phyloP scores from a whole-genome alignment of 2,329 filamentous ascomycete genomes.

The Eutypella sp. region DNA sequence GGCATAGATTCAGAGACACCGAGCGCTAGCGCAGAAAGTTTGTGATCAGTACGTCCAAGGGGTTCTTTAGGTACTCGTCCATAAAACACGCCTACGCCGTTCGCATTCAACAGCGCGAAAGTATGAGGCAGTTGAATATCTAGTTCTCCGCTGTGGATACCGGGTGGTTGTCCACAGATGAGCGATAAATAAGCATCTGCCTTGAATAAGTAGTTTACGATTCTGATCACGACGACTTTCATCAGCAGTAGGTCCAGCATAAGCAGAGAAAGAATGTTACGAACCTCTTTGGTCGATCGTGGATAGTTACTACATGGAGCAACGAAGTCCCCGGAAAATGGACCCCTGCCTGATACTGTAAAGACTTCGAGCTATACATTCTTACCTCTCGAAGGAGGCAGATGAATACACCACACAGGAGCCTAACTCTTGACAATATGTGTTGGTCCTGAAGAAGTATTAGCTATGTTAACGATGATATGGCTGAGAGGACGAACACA shows the following conservation, averaged over 20 bases:
- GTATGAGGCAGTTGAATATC: conserved; percentile 1
- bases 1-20: background rate
- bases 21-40: background rate
- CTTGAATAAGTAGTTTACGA: conserved; percentile 2
- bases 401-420: conserved; percentile 1
- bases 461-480: background rate
- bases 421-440: background rate
- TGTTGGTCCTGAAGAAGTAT: background rate
- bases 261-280: background rate
- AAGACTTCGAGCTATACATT: background rate
- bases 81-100: background rate
- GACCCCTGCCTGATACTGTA: background rate
- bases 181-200: conserved; percentile 1
- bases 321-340: conserved; percentile 2
- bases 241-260: background rate
- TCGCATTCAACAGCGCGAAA: conserved; percentile 1
- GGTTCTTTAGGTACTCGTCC: background rate
- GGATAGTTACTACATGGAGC: background rate
- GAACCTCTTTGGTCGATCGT: background rate
- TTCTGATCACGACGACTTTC: background rate
- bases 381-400: conserved; percentile 1
- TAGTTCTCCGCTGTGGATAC: conserved; percentile 2
- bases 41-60: background rate
- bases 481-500: background rate
- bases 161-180: background rate